A percentile compares a stretch with the other conserved stretches of the same genome.
Evolutionary conservation across 495 filamentous ascomycete species (phyloP).

Genomic region (Cercophora sp.): DNA sequence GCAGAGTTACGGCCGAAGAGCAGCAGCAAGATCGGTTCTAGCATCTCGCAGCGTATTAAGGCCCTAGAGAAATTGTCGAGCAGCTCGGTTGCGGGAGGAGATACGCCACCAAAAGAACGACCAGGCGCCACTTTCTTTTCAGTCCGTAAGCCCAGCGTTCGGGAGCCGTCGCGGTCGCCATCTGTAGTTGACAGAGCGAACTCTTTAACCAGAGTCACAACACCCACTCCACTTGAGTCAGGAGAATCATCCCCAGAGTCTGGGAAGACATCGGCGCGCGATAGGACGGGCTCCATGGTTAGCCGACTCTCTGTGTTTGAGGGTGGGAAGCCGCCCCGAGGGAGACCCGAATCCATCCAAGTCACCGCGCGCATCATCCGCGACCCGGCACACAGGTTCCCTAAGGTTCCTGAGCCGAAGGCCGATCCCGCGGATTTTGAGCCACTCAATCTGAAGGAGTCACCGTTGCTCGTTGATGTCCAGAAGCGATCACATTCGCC

Average conservation of each 20-base stretch:
- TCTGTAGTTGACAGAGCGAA: constrained; percentile 43
- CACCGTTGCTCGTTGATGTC: constrained; percentile 67
- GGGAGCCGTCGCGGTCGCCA: constrained; percentile 40
- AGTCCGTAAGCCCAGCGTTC: constrained; percentile 43
- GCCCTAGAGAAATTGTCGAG: constrained; percentile 73
- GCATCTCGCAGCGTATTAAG: constrained; percentile 86
- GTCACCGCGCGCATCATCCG: constrained; percentile 77
- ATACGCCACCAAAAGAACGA: constrained; percentile 23
- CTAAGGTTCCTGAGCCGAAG: constrained; percentile 39
- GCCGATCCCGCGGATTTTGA: constrained; percentile 36
- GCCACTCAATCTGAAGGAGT: constrained; percentile 63
- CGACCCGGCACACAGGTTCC: constrained; percentile 47
- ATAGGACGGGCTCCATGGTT: constrained; percentile 42
- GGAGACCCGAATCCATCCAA: constrained; percentile 66
- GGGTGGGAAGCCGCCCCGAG: constrained; percentile 34
- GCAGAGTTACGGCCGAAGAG: constrained; percentile 55
- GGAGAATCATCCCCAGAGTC: constrained; percentile 42
- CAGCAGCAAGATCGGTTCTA: constrained; percentile 79
- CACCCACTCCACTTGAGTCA: constrained; percentile 39
- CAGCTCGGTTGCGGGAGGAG: constrained; percentile 21
- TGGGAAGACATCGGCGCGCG: constrained; percentile 20
- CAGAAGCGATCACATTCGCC: constrained; percentile 41
- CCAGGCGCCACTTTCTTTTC: constrained; percentile 49
- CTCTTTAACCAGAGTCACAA: constrained; percentile 31
- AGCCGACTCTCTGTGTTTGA: constrained; percentile 47